Conservation (phyloP, 2,329 filamentous ascomycete genomes). For the Epichloe typhina region DNA sequence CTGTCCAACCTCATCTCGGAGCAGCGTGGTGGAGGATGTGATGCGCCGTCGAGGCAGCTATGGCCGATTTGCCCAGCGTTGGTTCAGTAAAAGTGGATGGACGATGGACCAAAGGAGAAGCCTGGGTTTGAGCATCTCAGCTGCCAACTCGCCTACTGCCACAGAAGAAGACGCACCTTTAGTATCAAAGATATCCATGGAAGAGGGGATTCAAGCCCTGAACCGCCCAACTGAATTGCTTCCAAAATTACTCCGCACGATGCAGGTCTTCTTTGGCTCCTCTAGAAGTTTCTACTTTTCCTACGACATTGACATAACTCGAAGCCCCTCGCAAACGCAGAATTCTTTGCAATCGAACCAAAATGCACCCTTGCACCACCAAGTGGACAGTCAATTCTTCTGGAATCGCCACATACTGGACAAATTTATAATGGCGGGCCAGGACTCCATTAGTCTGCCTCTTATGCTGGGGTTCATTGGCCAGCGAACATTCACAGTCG, state of each 20-base stretch:
- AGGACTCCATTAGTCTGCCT: conserved; percentile 61
- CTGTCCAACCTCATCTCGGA: conserved; percentile 24
- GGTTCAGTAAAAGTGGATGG: conserved; percentile 83
- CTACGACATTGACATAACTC: conserved; percentile 86
- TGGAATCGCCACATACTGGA: conserved; percentile 73
- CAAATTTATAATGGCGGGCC: conserved; percentile 61
- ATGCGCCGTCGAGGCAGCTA: conserved; percentile 73
- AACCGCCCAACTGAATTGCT: conserved; percentile 39
- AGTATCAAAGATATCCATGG: conserved; percentile 22
- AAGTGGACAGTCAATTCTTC: conserved; percentile 70
- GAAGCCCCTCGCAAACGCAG: conserved; percentile 36
- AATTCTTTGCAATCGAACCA: conserved; percentile 9
- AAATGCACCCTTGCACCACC: conserved; percentile 47
- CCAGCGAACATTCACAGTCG: conserved; percentile 66
- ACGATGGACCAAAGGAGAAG: conserved; percentile 55
- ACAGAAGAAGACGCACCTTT: conserved; percentile 10
- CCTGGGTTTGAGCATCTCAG: conserved; percentile 49
- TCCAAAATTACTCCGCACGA: conserved; percentile 73
- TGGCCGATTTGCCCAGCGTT: conserved; percentile 76
- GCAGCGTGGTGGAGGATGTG: conserved; percentile 76
- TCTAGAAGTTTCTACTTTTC: conserved; percentile 88
- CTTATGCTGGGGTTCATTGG: conserved; percentile 92
- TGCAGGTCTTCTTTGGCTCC: conserved; percentile 70
- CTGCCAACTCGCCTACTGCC: conserved; percentile 6
- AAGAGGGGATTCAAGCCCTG: conserved; percentile 21